Percentiles rank a stretch among this genome's conserved stretches.
These are phyloP conservation scores for Zarea fungicola DNA, from an alignment of 2,329 filamentous ascomycete genomes.

Conservation along the genomic window DNA sequence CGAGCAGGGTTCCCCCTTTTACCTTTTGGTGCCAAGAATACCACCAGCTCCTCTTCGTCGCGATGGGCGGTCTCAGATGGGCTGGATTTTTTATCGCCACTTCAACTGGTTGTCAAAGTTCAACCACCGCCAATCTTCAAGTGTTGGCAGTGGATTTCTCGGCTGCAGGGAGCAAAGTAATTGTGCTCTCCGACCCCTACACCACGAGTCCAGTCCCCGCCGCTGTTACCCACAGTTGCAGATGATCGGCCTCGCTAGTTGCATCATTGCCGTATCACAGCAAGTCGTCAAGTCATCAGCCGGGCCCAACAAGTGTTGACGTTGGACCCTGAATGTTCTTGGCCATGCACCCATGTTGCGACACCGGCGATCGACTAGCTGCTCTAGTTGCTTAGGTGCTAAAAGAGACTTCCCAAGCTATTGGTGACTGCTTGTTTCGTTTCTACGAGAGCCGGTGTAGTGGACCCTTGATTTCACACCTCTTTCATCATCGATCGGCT, in stretches of 20 bases:
- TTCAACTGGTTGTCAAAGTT: too few species aligned
- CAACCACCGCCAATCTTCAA: background rate
- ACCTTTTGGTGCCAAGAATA: background rate
- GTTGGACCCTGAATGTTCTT: slow-evolving; percentile 1
- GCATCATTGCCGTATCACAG: slow-evolving; percentile 3
- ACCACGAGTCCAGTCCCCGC: background rate
- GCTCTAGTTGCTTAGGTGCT: background rate
- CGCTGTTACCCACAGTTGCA: background rate
- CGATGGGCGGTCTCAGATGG: background rate
- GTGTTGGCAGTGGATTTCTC: background rate
- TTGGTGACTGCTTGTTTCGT: background rate
- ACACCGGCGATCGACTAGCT: background rate
- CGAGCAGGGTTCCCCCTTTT: slow-evolving; percentile 1
- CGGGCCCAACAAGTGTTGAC: background rate
- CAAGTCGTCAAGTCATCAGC: background rate
- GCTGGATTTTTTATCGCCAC: background rate
- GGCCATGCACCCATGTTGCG: background rate
- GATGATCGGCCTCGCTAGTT: background rate
- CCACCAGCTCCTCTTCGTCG: background rate
- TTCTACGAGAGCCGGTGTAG: background rate
- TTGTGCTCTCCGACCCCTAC: too few species aligned
- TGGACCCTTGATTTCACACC: slow-evolving; percentile 2
- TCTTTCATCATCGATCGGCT: background rate
- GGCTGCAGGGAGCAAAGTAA: too few species aligned
- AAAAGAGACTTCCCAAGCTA: too few species aligned